These are phyloP conservation scores for Alnus glutinosa DNA, from an alignment of 306 rosid species.

Conservation along the genomic window DNA sequence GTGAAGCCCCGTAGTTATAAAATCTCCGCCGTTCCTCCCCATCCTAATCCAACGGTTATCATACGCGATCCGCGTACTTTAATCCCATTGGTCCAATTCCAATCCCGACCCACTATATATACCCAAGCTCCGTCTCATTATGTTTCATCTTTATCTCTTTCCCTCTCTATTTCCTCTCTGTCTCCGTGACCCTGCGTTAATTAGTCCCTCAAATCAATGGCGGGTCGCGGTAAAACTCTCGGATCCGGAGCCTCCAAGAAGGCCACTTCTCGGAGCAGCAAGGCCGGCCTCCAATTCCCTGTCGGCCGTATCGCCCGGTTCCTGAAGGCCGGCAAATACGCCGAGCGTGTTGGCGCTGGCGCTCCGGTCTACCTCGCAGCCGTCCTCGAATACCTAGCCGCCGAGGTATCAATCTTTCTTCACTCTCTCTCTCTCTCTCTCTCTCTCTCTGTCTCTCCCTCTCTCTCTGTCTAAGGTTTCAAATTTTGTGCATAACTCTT, in stretches of 20 bases:
- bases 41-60: slow-evolving; percentile 35
- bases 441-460: background rate
- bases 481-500: background rate
- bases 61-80: slow-evolving; percentile 39
- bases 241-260: slow-evolving; percentile 79
- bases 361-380: slow-evolving; percentile 96
- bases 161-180: background rate
- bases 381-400: slow-evolving; percentile 88
- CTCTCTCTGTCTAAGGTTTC: background rate
- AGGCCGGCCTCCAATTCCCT: slow-evolving; percentile 89
- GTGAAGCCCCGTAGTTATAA: background rate
- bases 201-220: slow-evolving; percentile 37
- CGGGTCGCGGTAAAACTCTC: slow-evolving; percentile 79
- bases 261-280: slow-evolving; percentile 81
- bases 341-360: slow-evolving; percentile 91
- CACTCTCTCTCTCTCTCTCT: background rate
- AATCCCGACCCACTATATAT: slow-evolving; percentile 43
- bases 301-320: slow-evolving; percentile 94
- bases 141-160: background rate
- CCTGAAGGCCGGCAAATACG: slow-evolving; percentile 86
- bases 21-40: slow-evolving; percentile 32
- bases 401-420: slow-evolving; percentile 52
- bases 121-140: background rate
- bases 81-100: slow-evolving; percentile 36
- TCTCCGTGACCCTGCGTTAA: background rate